Percentiles rank a stretch among this genome's conserved stretches.
These are phyloP conservation scores for Morella rubra DNA, from an alignment of 306 rosid genomes.

Conservation along the genomic window DNA sequence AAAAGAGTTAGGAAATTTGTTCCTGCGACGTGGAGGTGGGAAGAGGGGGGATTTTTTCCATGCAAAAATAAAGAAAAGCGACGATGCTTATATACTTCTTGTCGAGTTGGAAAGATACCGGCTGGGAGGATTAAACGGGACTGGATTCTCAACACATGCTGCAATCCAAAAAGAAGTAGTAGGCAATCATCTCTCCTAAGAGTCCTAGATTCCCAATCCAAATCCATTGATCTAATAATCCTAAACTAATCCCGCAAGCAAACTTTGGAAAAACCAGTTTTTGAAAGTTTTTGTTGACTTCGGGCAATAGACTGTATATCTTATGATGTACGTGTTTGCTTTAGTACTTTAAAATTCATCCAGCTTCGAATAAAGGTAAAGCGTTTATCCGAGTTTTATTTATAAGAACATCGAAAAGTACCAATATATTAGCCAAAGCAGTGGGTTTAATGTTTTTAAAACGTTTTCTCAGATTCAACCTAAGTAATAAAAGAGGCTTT, in stretches of 20 bases:
- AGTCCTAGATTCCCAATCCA: constrained; percentile 45
- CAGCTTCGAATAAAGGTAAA: no score
- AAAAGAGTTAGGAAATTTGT: no score
- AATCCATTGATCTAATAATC: constrained; percentile 11
- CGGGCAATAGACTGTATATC: no score
- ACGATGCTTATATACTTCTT: constrained; percentile 34
- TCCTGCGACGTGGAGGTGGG: no score
- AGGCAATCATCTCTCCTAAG: constrained; percentile 46
- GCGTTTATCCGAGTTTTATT: no score
- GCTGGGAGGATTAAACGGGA: constrained; percentile 17
- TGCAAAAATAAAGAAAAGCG: constrained; percentile 20
- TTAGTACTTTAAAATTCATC: no score
- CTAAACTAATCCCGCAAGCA: constrained; percentile 23
- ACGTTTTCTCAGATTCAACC: no score
- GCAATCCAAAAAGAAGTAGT: constrained; percentile 18
- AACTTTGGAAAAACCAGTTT: constrained; percentile 13
- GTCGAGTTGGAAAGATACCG: constrained; percentile 44
- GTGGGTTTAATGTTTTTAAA: no score
- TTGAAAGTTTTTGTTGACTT: constrained; percentile 33
- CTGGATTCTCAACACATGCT: constrained; percentile 43
- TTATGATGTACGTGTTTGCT: no score
- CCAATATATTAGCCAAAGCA: no score
- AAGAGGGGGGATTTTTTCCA: neutral
- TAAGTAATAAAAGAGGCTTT: no score
- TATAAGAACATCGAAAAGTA: no score